These are phyloP conservation scores for Clausena lansium DNA, from an alignment of 345 rosid species.

Conservation along the genomic window DNA sequence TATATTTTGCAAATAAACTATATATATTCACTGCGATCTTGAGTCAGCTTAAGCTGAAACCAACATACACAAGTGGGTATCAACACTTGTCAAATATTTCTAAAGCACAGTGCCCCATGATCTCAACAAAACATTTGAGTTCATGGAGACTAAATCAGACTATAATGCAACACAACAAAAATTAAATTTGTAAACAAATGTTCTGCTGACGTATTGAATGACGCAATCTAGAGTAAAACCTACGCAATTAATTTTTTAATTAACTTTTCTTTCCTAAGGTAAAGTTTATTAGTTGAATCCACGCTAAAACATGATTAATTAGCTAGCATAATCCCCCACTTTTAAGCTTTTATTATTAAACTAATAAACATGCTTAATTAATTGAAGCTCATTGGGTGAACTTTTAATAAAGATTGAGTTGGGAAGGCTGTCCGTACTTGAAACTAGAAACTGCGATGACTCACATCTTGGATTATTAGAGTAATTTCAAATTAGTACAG, in stretches of 20 bases:
- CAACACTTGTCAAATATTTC: background rate
- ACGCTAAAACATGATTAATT: slow-evolving; percentile 14
- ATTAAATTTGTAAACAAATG: background rate
- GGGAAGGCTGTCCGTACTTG: background rate
- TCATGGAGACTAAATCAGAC: background rate
- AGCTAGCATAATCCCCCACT: slow-evolving; percentile 8
- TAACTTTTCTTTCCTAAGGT: too few relatives aligned
- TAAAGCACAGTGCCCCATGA: background rate
- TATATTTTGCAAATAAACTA: background rate
- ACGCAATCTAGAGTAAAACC: slow-evolving; percentile 19
- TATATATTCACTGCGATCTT: background rate
- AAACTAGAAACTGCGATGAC: background rate
- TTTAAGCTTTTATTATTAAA: slow-evolving; percentile 7
- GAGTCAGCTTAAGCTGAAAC: background rate
- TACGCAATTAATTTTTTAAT: background rate
- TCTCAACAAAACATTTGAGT: background rate
- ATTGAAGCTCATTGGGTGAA: slow-evolving; percentile 17
- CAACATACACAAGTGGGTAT: background rate
- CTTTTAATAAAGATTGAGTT: background rate
- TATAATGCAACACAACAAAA: background rate
- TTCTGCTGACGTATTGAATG: slow-evolving; percentile 23
- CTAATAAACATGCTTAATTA: background rate
- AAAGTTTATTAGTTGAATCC: slow-evolving; percentile 21
- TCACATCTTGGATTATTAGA: slow-evolving; percentile 1
- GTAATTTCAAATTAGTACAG: background rate